Evolutionary conservation across 2,329 filamentous ascomycete species (phyloP).

Genomic region (Mariannaea elegans): DNA sequence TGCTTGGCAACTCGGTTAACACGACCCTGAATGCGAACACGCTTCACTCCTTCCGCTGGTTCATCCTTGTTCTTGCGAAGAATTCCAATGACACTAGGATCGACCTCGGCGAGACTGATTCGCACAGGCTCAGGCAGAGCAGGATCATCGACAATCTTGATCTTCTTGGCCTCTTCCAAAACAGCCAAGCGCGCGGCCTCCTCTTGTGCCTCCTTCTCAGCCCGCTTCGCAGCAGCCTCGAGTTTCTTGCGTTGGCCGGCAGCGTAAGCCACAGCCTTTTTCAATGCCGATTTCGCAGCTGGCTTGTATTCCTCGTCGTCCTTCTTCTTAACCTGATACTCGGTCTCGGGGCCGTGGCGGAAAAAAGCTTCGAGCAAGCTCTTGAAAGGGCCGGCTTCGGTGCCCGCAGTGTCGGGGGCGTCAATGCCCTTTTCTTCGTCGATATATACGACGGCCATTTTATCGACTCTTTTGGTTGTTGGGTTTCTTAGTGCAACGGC

Average conservation of each 20-base stretch:
- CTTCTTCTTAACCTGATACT: slow-evolving; percentile 51
- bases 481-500: not conserved
- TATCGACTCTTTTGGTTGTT: not conserved
- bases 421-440: slow-evolving; percentile 83
- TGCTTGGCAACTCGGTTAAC: slow-evolving; percentile 84
- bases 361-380: slow-evolving; percentile 80
- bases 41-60: slow-evolving; percentile 40
- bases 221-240: slow-evolving; percentile 41
- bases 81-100: slow-evolving; percentile 34
- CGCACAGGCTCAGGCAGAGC: slow-evolving; percentile 77
- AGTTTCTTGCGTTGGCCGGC: slow-evolving; percentile 38
- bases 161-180: slow-evolving; percentile 41
- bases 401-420: slow-evolving; percentile 71
- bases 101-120: slow-evolving; percentile 72
- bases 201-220: slow-evolving; percentile 31
- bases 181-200: slow-evolving; percentile 33
- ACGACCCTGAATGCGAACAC: slow-evolving; percentile 82
- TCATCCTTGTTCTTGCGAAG: slow-evolving; percentile 46
- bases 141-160: slow-evolving; percentile 64
- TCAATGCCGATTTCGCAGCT: slow-evolving; percentile 40
- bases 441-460: slow-evolving; percentile 55
- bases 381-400: slow-evolving; percentile 81
- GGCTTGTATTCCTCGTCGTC: slow-evolving; percentile 40
- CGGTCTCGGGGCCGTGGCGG: slow-evolving; percentile 42
- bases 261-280: slow-evolving; percentile 39